These are phyloP conservation scores for Gremmenia infestans DNA, from an alignment of 2,329 filamentous ascomycete species.

Conservation along the genomic window DNA sequence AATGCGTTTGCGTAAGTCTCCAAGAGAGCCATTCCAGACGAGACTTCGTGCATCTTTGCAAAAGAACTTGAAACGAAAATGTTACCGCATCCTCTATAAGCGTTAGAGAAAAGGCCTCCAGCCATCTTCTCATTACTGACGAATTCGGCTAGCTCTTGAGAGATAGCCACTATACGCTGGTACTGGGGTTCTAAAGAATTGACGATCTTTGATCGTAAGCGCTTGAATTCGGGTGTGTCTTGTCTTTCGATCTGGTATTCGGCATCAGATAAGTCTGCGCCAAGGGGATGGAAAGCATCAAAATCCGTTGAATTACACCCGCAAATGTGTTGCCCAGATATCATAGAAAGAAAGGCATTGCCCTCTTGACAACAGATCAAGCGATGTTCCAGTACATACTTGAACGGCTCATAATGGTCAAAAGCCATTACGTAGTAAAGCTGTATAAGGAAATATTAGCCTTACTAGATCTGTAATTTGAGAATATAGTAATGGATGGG, in stretches of 20 bases:
- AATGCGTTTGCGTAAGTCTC: background rate
- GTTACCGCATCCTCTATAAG: background rate
- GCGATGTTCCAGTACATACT: background rate
- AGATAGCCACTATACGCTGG: background rate
- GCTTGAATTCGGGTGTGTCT: background rate
- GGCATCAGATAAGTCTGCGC: background rate
- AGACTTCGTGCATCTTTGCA: background rate
- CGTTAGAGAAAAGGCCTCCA: background rate
- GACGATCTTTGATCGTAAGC: background rate
- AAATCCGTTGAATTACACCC: background rate
- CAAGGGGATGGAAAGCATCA: background rate
- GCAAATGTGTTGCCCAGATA: background rate
- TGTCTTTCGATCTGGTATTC: background rate
- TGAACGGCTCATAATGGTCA: background rate
- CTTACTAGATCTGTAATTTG: too few relatives aligned
- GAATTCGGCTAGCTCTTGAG: background rate
- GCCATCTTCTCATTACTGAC: background rate
- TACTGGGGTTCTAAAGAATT: background rate
- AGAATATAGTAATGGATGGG: too few relatives aligned
- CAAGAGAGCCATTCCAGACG: background rate
- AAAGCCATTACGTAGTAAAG: background rate
- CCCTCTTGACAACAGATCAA: background rate
- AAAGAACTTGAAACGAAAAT: background rate
- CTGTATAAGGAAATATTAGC: too few relatives aligned
- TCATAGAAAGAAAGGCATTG: background rate